Conservation (phyloP, 768 basidiomycete genomes). For the Pulveroboletus sp. region DNA sequence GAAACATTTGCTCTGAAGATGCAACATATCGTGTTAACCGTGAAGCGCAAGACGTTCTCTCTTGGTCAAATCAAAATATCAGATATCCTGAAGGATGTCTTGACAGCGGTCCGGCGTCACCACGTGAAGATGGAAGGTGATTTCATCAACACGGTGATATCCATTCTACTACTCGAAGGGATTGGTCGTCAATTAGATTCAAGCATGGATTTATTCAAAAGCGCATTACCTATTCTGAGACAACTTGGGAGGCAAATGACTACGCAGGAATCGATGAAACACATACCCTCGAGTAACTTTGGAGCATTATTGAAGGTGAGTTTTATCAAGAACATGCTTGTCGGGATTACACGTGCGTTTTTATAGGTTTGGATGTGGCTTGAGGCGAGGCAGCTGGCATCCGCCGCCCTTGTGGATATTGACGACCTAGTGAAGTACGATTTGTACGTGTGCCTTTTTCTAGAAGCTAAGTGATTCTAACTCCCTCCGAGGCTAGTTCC, state of each 20-base stretch:
- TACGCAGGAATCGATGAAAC: constrained; percentile 56
- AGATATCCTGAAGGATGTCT: constrained; percentile 86
- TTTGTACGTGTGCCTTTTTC: constrained; percentile 54
- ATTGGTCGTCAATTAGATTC: constrained; percentile 95
- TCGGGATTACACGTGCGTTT: constrained; percentile 2
- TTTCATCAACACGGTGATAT: constrained; percentile 97
- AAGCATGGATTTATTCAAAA: constrained; percentile 88
- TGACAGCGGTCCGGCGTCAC: constrained; percentile 80
- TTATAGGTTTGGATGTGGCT: constrained; percentile 86
- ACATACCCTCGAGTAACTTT: constrained; percentile 66
- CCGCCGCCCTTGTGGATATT: constrained; percentile 69
- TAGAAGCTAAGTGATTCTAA: constrained; percentile 9
- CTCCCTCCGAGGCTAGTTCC: constrained; percentile 44
- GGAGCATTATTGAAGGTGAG: constrained; percentile 86
- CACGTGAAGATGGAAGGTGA: constrained; percentile 99
- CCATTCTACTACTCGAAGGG: constrained; percentile 89
- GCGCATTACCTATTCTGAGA: constrained; percentile 88
- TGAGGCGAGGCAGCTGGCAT: constrained; percentile 86
- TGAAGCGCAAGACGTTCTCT: constrained; percentile 96
- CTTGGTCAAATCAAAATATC: constrained; percentile 96
- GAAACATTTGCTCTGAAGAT: constrained; percentile 98
- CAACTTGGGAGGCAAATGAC: constrained; percentile 93
- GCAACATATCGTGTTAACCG: constrained; percentile 89
- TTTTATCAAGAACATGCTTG: background rate
- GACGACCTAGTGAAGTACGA: constrained; percentile 88